Percentiles rank a stretch among this genome's conserved stretches.
phyloP scores from a whole-genome alignment of 1,284 basidiomycete species.

The Ustilago trichophora region DNA sequence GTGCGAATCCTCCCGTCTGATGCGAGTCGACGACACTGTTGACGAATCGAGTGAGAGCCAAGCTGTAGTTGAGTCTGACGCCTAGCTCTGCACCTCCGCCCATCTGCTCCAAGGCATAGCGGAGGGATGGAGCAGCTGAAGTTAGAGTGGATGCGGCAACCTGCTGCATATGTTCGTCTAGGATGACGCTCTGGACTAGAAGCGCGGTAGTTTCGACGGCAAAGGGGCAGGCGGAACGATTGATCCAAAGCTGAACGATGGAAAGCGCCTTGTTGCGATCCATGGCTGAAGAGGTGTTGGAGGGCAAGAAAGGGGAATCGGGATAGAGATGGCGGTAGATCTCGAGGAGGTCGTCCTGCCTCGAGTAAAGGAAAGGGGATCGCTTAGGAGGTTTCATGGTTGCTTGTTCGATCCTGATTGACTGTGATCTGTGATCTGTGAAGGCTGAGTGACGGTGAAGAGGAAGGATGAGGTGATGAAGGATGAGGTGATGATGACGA shows the following conservation, averaged over 20 bases:
- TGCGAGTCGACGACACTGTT: slow-evolving; percentile 86
- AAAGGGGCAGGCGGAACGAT: slow-evolving; percentile 58
- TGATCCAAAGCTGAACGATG: slow-evolving; percentile 58
- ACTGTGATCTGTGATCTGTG: too few relatives aligned
- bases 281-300: slow-evolving; percentile 3
- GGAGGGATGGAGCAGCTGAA: slow-evolving; percentile 2
- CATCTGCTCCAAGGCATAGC: slow-evolving; percentile 41
- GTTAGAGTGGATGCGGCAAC: slow-evolving; percentile 6
- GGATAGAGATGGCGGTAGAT: slow-evolving; percentile 48
- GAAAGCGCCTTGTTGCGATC: slow-evolving; percentile 32
- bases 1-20: slow-evolving; percentile 79
- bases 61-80: slow-evolving; percentile 49
- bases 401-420: not conserved
- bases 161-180: slow-evolving; percentile 53
- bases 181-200: slow-evolving; percentile 50
- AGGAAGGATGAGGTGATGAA: not conserved
- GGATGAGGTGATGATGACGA: too few relatives aligned
- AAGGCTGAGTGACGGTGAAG: not conserved
- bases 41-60: slow-evolving; percentile 72
- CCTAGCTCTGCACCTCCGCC: slow-evolving; percentile 39
- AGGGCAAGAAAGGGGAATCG: slow-evolving; percentile 9
- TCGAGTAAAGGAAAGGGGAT: slow-evolving; percentile 41
- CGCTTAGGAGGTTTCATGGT: slow-evolving; percentile 49
- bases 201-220: slow-evolving; percentile 60
- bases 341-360: slow-evolving; percentile 36